Percentiles rank a stretch among this genome's conserved stretches.
Evolutionary conservation across 495 filamentous ascomycete genomes (phyloP).

Genomic region (Lepraria neglecta): DNA sequence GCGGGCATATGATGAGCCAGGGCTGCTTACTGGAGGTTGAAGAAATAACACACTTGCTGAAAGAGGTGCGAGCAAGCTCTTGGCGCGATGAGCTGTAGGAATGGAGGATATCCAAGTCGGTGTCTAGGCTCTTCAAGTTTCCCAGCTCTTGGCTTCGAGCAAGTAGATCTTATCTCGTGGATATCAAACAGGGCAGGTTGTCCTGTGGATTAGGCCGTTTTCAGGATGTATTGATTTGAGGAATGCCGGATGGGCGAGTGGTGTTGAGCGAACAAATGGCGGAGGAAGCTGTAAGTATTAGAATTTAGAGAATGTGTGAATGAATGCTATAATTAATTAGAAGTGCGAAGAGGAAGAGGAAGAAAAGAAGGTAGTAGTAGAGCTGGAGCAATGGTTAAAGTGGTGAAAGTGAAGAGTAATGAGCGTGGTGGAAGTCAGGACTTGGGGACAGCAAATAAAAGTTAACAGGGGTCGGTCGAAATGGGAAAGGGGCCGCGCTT

Average conservation of each 20-base stretch:
- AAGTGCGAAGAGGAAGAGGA: not conserved
- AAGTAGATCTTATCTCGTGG: not conserved
- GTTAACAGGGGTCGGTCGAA: constrained; percentile 1
- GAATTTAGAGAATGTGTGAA: constrained; percentile 15
- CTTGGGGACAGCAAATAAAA: constrained; percentile 9
- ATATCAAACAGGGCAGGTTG: not conserved
- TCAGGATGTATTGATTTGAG: constrained; percentile 17
- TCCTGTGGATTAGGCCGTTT: constrained; percentile 10
- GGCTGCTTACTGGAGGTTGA: not conserved
- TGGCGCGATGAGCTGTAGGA: not conserved
- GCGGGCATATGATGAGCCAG: not conserved
- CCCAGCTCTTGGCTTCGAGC: not conserved
- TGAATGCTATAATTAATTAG: constrained; percentile 4
- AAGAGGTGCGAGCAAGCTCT: constrained; percentile 8
- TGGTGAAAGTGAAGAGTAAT: not conserved
- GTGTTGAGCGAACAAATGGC: constrained; percentile 14
- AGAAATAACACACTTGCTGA: not conserved
- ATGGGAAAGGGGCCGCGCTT: constrained; percentile 1
- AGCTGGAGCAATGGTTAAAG: not conserved
- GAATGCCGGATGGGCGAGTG: constrained; percentile 22
- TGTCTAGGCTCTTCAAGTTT: not conserved
- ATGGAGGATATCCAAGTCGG: not conserved
- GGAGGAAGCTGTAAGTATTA: constrained; percentile 13
- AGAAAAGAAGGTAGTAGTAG: constrained; percentile 15
- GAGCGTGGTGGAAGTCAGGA: not conserved